Percentiles rank a stretch among this genome's conserved stretches.
Conservation (phyloP, 495 filamentous ascomycete species). For the Tuber melanosporum region DNA sequence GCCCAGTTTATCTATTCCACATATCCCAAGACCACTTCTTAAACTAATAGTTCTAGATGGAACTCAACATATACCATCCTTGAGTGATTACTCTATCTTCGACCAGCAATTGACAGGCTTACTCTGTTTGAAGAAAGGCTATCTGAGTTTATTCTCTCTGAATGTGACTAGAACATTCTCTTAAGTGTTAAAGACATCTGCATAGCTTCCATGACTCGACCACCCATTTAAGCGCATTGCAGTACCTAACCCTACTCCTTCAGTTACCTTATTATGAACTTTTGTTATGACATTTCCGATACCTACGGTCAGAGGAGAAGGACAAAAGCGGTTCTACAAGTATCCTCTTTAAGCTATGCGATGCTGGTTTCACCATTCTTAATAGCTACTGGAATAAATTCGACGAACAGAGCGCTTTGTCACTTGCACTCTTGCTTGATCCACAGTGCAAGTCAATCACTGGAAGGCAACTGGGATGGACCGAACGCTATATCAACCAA, state of each 20-base stretch:
- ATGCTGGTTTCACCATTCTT: not conserved
- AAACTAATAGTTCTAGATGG: not conserved
- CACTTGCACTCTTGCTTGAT: constrained; percentile 1
- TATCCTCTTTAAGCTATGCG: not conserved
- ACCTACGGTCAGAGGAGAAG: not conserved
- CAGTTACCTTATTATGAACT: constrained; percentile 9
- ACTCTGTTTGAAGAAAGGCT: constrained; percentile 1
- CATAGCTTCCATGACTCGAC: not conserved
- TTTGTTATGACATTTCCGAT: not conserved
- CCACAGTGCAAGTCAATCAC: not conserved
- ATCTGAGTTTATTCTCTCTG: not conserved
- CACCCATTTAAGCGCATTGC: not conserved
- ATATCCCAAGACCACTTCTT: too few species aligned
- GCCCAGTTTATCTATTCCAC: too few species aligned
- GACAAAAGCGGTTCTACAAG: too few species aligned
- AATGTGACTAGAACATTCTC: not conserved
- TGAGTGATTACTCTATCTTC: not conserved
- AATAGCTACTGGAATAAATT: constrained; percentile 10
- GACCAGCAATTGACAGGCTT: constrained; percentile 1
- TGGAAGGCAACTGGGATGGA: not conserved
- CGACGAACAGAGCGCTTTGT: not conserved
- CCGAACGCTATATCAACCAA: not conserved
- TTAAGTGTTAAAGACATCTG: not conserved
- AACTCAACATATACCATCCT: constrained; percentile 11
- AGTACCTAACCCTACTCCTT: not conserved